A percentile compares a stretch with the other conserved stretches of the same genome.
Evolutionary conservation across 2,329 filamentous ascomycete species (phyloP).

Genomic region (Epichloe glyceriae): DNA sequence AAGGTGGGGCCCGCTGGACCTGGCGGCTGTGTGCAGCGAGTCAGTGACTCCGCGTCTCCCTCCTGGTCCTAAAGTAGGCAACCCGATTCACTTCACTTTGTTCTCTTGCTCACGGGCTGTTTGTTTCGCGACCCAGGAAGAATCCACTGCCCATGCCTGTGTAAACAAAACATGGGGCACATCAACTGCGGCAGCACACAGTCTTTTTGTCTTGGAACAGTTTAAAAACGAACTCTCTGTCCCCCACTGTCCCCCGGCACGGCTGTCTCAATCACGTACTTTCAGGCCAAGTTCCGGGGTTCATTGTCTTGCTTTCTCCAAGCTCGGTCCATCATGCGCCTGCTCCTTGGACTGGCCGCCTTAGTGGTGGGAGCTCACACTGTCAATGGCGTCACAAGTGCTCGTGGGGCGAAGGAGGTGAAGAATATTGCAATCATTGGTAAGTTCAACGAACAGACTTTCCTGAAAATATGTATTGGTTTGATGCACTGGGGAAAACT

Average conservation of each 20-base stretch:
- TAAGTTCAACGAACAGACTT: conserved; percentile 10
- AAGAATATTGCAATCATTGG: conserved; percentile 25
- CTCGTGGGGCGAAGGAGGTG: conserved; percentile 8
- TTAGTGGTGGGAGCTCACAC: conserved; percentile 9
- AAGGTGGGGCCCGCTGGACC: background rate
- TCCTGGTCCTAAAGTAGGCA: background rate
- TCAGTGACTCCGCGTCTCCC: too few species aligned
- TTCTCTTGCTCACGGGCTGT: background rate
- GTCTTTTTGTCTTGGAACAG: background rate
- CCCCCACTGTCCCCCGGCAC: too few species aligned
- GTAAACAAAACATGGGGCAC: background rate
- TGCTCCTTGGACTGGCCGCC: conserved; percentile 4
- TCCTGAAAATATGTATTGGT: too few species aligned
- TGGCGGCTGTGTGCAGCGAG: too few species aligned
- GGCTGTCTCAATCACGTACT: too few species aligned
- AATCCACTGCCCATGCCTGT: background rate
- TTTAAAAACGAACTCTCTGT: background rate
- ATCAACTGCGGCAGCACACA: background rate
- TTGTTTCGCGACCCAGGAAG: background rate
- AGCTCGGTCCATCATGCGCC: conserved; percentile 1
- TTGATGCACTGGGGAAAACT: too few species aligned
- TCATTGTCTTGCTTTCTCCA: too few species aligned
- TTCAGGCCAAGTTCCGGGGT: too few species aligned
- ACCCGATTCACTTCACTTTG: background rate
- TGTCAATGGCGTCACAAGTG: conserved; percentile 6